Evolutionary conservation across 2,329 filamentous ascomycete species (phyloP), one percentile per base, ranked within the genome.

Genomic region (Colletotrichum karsti): DNA sequence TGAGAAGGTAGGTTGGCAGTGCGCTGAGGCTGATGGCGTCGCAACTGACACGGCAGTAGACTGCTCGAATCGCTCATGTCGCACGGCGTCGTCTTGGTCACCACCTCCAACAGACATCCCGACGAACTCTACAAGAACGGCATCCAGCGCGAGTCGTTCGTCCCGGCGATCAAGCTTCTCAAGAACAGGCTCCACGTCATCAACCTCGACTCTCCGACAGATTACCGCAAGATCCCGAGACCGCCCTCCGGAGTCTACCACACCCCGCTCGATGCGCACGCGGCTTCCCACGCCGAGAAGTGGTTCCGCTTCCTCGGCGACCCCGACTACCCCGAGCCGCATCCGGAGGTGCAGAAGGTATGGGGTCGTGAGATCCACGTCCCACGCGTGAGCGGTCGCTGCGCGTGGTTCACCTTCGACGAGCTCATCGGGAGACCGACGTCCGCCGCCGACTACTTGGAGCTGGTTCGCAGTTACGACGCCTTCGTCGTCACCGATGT

Each of bases 81-180:
- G 4, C 95, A 98, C 76, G 96, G 96, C n/a, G 94, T 97, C 3
- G 95, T 98, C 15, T 87, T 99, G 58, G 92, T 99, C 33, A 98
- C 96, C 7, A 99, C 96, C 0, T 97, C 94, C 7, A 99, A 99
- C 80, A 88, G 96, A n/a, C 95, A 98, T 74, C 96, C 96, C 0
- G 91, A 97, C 75, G 95, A 99, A 68, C 87, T 99, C 7, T 99
- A 99, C 85, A 97, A 96, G 80, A 99, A 99, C 78, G 96, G 96
- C 63, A 95, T 99, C 71, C 96, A 99, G 82, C 91, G 96, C 67
- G 92, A 97, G 73, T 97, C 93, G 7, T 99, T 99, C 78, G 88
- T 99, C 56, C 96, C 96, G 0, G 97, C 95, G 72, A 99, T 99
- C 76, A 92, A 95, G 70, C 90, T 99, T 4, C 90, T 99, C 48